phyloP scores from a whole-genome alignment of 345 rosid genomes.

The Lepidium africanum region DNA sequence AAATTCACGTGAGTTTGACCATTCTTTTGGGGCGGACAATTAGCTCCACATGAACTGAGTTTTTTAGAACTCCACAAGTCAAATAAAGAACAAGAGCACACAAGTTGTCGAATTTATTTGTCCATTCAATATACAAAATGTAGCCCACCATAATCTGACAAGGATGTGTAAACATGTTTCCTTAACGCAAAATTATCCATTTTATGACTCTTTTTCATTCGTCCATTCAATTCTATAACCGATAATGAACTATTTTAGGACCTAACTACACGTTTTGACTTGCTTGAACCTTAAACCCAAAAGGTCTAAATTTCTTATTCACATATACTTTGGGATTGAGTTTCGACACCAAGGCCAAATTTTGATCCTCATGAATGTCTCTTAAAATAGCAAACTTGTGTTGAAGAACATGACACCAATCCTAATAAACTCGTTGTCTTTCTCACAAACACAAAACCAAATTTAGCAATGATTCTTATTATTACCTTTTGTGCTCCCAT shows the following conservation, averaged over 20 bases:
- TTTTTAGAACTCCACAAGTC: background rate
- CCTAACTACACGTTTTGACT: background rate
- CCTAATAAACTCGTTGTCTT: constrained; percentile 6
- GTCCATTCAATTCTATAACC: background rate
- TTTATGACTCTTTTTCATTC: too few species aligned
- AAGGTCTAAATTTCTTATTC: background rate
- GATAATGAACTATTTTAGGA: background rate
- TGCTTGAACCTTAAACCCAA: background rate
- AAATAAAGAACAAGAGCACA: background rate
- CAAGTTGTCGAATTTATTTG: background rate
- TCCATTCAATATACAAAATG: background rate
- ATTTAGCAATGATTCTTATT: constrained; percentile 4
- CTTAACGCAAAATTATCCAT: background rate
- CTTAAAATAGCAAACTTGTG: background rate
- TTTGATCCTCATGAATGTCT: background rate
- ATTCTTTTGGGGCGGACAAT: background rate
- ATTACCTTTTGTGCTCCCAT: background rate
- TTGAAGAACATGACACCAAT: background rate
- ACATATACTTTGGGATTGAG: background rate
- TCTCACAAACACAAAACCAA: constrained; percentile 1
- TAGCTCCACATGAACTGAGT: background rate
- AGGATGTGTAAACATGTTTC: background rate
- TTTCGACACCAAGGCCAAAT: background rate
- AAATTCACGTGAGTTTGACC: background rate
- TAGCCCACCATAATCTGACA: background rate